Evolutionary conservation across 163 green algal genomes (phyloP).

Genomic region (Chlamydomonas reinhardtii): DNA sequence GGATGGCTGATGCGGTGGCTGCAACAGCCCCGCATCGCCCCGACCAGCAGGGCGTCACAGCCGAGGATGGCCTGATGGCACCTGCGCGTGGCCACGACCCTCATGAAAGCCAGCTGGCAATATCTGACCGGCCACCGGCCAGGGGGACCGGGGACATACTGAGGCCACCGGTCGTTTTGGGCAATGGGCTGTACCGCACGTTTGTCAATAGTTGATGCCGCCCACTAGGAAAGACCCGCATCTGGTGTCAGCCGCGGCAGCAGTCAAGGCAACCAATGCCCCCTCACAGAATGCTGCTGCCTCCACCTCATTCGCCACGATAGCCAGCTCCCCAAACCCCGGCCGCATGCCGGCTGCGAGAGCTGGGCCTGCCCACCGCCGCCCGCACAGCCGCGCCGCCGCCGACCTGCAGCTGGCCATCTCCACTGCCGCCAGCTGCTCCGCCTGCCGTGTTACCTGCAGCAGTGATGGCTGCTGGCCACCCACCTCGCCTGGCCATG

Average conservation of each 20-base stretch:
- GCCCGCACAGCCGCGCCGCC: slow-evolving; percentile 19
- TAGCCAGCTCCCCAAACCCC: neutral
- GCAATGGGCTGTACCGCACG: too few species aligned
- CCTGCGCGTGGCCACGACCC: too few species aligned
- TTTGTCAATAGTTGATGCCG: too few species aligned
- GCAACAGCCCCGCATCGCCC: neutral
- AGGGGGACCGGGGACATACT: too few species aligned
- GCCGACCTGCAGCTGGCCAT: neutral
- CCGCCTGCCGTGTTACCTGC: neutral
- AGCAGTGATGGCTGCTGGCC: neutral
- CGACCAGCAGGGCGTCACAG: neutral
- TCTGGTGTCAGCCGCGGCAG: slow-evolving; percentile 4
- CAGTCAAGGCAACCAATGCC: neutral
- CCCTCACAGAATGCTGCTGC: neutral
- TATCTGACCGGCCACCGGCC: too few species aligned
- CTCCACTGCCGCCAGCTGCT: neutral
- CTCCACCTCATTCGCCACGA: neutral
- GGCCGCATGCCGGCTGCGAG: too few species aligned
- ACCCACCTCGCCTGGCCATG: neutral
- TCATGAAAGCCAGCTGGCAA: too few species aligned
- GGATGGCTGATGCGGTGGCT: neutral
- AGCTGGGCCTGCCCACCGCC: too few species aligned
- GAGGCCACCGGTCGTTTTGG: too few species aligned
- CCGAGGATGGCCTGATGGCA: slow-evolving; percentile 18
- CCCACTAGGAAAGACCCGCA: neutral